Conservation (phyloP, 345 rosid species). For the Pistacia integerrima region DNA sequence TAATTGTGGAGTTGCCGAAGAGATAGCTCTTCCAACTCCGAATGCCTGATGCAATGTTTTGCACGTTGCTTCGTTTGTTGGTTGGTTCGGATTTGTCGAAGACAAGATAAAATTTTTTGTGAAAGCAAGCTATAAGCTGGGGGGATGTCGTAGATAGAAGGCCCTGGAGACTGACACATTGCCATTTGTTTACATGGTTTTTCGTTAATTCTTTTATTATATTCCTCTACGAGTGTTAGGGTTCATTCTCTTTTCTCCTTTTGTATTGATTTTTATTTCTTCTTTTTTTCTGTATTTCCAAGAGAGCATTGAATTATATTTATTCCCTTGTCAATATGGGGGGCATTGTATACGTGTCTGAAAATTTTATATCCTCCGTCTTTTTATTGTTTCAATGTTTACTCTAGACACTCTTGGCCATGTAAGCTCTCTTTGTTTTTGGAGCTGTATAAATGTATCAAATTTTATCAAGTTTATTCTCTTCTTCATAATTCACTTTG, state of each 20-base stretch:
- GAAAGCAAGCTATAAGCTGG: conserved; percentile 19
- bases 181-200: conserved; percentile 34
- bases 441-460: conserved; percentile 9
- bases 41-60: conserved; percentile 4
- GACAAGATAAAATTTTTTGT: conserved; percentile 24
- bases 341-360: conserved; percentile 8
- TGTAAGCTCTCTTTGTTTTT: conserved; percentile 5
- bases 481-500: not conserved
- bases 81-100: not conserved
- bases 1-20: conserved; percentile 21
- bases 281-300: conserved; percentile 17
- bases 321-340: conserved; percentile 21
- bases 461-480: conserved; percentile 3
- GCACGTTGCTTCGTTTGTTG: not conserved
- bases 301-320: conserved; percentile 21
- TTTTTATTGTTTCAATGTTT: conserved; percentile 13
- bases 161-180: conserved; percentile 33
- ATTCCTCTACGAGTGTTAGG: conserved; percentile 16
- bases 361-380: not conserved
- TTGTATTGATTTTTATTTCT: conserved; percentile 7
- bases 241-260: not conserved
- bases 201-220: conserved; percentile 48
- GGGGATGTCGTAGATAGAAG: conserved; percentile 39
- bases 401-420: conserved; percentile 3
- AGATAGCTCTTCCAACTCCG: conserved; percentile 6